A percentile compares a stretch with the other conserved stretches of the same genome.
Evolutionary conservation across 2,329 filamentous ascomycete genomes (phyloP).

Genomic region (Claviceps humidiphila): DNA sequence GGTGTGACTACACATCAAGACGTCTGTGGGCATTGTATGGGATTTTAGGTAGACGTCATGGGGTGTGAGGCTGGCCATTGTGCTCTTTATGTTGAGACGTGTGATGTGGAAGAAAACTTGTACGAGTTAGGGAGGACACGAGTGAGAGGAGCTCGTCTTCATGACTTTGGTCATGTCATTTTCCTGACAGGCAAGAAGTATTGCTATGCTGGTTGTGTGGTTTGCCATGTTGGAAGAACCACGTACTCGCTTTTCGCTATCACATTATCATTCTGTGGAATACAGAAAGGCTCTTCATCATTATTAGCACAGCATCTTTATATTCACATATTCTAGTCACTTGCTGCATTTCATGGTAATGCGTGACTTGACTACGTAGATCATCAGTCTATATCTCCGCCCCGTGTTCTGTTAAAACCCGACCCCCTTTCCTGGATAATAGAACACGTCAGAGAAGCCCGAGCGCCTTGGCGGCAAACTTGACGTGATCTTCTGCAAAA

Average conservation of each 20-base stretch:
- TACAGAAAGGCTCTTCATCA: too few relatives aligned
- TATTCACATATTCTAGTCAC: neutral
- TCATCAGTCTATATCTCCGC: too few relatives aligned
- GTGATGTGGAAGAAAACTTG: neutral
- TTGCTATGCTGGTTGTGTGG: too few relatives aligned
- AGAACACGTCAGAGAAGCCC: slow-evolving; percentile 15
- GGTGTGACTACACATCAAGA: neutral
- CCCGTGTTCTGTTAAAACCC: neutral
- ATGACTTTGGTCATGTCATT: neutral
- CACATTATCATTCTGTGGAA: too few relatives aligned
- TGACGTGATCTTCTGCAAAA: slow-evolving; percentile 82
- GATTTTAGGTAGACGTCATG: neutral
- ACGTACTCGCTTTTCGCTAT: too few relatives aligned
- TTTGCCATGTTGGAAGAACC: too few relatives aligned
- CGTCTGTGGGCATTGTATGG: neutral
- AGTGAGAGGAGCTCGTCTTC: neutral
- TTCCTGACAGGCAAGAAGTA: too few relatives aligned
- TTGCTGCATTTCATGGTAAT: too few relatives aligned
- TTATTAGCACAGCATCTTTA: too few relatives aligned
- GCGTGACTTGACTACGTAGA: too few relatives aligned
- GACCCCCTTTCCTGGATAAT: neutral
- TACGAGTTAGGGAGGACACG: neutral
- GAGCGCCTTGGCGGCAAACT: slow-evolving; percentile 80
- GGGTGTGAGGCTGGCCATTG: neutral
- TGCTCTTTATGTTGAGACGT: neutral